Base-by-base conservation (phyloP, 2,329 filamentous ascomycete genomes). In the Cryphonectria parasitica region DNA sequence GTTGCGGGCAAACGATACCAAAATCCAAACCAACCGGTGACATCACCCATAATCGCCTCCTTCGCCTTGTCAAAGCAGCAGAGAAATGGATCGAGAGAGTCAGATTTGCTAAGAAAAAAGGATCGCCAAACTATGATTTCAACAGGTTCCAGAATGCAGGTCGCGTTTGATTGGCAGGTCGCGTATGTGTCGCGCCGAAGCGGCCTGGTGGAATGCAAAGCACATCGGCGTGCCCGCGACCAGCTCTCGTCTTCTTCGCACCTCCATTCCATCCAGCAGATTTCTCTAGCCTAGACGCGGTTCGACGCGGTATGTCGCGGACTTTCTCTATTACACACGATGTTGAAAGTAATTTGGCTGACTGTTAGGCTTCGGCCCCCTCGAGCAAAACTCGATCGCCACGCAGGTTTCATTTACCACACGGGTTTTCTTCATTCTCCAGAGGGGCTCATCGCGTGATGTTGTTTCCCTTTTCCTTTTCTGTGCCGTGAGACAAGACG, bases 1-100 rank as follows among this genome's bases (percentile, higher is more conserved):
- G 41, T 70, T 63, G 61, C 64, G 52, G 52, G 36, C 64, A 71
- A 60, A 71, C 66, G 69, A 69, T 66, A 72, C 67, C 70, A 72
- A 34, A 58, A 31, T 31, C 67, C 70, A 72, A 58, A 58, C 28
- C 54, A 41, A 61, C 36, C 31, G 67, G 65, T 69, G 68, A 67
- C 45, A 67, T 64, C 62, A 49, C 54, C 64, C 7, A 49, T 22
- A n/a, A 25, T 8, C 49, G 22, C 49, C 49, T 54, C 49, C 49
- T 34, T 31, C 54, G 45, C 45, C 45, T 49, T n/a, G n/a, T 22
- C 45, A 5, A 7, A 10, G 17, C 54, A 34, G 28, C 54, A 58
- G 3, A 58, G 3, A 28, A 58, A 56, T 31, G 19, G 43, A 22
- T 22, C 17, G 19, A 49, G 19, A 49, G 43, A 56, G 11, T 13